These are phyloP conservation scores for Lippia alba DNA, from an alignment of 305 asterid species.

Conservation along the genomic window DNA sequence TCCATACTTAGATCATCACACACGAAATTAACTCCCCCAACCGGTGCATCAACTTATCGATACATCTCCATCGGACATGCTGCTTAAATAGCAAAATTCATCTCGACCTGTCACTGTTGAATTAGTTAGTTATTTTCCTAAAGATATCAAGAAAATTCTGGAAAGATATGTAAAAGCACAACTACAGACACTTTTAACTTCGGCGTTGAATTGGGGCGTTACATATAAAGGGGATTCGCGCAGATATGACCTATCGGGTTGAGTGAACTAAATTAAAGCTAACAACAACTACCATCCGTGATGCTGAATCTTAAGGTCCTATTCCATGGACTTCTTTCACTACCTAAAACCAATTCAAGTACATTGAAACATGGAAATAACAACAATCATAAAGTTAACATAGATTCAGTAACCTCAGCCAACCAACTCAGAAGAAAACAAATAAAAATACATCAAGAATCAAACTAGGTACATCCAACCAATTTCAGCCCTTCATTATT, in stretches of 20 bases:
- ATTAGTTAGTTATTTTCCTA: slow-evolving; percentile 41
- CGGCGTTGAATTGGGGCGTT: too few relatives aligned
- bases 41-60: slow-evolving; percentile 66
- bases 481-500: slow-evolving; percentile 28
- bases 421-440: slow-evolving; percentile 38
- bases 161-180: slow-evolving; percentile 22
- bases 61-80: slow-evolving; percentile 56
- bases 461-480: slow-evolving; percentile 21
- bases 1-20: slow-evolving; percentile 38
- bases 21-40: slow-evolving; percentile 58
- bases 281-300: too few relatives aligned
- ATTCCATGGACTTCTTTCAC: not conserved
- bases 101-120: slow-evolving; percentile 69
- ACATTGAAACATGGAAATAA: not conserved
- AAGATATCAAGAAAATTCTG: slow-evolving; percentile 32
- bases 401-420: slow-evolving; percentile 43
- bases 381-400: slow-evolving; percentile 1
- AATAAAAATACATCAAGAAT: slow-evolving; percentile 2
- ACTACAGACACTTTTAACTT: too few relatives aligned
- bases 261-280: too few relatives aligned
- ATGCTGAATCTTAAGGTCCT: too few relatives aligned
- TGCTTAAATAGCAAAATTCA: slow-evolving; percentile 9
- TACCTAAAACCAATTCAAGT: too few relatives aligned
- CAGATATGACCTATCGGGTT: too few relatives aligned
- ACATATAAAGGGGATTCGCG: too few relatives aligned